Base-by-base conservation (phyloP, 2,329 filamentous ascomycete genomes). In the Macroventuria anomochaeta region DNA sequence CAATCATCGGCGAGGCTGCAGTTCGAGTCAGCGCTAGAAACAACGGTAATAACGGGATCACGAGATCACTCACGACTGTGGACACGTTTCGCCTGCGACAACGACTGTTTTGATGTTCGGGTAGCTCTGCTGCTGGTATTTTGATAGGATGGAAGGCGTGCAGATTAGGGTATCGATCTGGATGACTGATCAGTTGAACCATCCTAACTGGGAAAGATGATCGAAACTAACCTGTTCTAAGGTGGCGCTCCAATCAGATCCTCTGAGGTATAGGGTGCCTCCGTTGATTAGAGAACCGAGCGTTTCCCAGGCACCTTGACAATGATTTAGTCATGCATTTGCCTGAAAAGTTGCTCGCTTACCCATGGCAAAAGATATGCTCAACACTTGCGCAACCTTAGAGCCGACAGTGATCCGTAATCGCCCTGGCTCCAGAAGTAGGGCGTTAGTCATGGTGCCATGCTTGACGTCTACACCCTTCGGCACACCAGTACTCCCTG, bases 351-450 rank as follows among this genome's bases (percentile, higher is more conserved):
- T 13, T 1, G n/a, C 23, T 13, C 7, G 18, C 80, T 63, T 75
- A 84, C 83, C 81, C 83, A 86, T 85, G 58, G 86, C 84, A 59
- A 86, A 86, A 36, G 81, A 81, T 37, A 86, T 80, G 54, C 82
- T 85, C 28, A 86, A 74, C 8, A 85, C 74, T 50, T 84, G 82
- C 2, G 80, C 82, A 11, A 86, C 83, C 12, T 77, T 77, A 10
- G 76, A 80, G 12, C 83, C 83, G 2, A 76, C 68, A 13, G 62
- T 69, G 44, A 86, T 81, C 3, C 77, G 79, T 13, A 86, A 64
- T 53, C 77, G 79, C 3, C 80, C 82, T 0, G 83, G 83, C 15
- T 77, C 75, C 18, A 79, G 68, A 46, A 80, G 78, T 3, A 85
- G 69, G 10, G 83, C 71, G 63, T 85, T 85, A 11, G 79, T 77